These are phyloP conservation scores for Stevia rebaudiana DNA, from an alignment of 140 eudicot genomes.

Conservation along the genomic window DNA sequence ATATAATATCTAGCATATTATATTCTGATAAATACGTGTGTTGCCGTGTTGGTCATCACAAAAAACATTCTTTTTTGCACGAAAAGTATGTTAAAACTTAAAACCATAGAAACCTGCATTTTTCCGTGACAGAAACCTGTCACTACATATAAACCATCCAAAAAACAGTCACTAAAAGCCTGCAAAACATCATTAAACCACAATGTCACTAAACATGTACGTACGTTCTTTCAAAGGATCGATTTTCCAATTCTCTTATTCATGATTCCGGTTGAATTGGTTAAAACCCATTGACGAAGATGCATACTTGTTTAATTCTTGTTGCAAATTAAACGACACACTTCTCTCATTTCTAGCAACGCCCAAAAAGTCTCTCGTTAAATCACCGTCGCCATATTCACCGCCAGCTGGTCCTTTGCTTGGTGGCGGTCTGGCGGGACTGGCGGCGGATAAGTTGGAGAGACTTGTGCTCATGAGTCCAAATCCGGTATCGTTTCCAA, in stretches of 20 bases:
- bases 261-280: slow-evolving; percentile 28
- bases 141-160: slow-evolving; percentile 18
- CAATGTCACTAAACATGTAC: slow-evolving; percentile 11
- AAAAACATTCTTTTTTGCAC: slow-evolving; percentile 4
- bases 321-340: slow-evolving; percentile 36
- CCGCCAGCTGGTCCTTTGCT: slow-evolving; percentile 21
- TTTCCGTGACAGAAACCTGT: slow-evolving; percentile 11
- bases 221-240: no score
- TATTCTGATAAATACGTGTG: background rate
- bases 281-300: slow-evolving; percentile 35
- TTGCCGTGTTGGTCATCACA: background rate
- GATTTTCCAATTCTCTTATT: background rate
- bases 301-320: slow-evolving; percentile 55
- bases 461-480: slow-evolving; percentile 53
- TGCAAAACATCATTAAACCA: slow-evolving; percentile 16
- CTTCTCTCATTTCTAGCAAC: slow-evolving; percentile 49
- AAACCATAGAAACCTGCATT: slow-evolving; percentile 17
- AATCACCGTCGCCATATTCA: slow-evolving; percentile 36
- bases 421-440: slow-evolving; percentile 15
- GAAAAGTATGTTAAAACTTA: slow-evolving; percentile 13
- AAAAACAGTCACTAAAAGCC: slow-evolving; percentile 23
- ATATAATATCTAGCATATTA: background rate
- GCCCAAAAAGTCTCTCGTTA: slow-evolving; percentile 80
- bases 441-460: slow-evolving; percentile 23
- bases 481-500: slow-evolving; percentile 35